Base-by-base conservation (phyloP, 1,284 basidiomycete species). In the Sporisorium reilianum region DNA sequence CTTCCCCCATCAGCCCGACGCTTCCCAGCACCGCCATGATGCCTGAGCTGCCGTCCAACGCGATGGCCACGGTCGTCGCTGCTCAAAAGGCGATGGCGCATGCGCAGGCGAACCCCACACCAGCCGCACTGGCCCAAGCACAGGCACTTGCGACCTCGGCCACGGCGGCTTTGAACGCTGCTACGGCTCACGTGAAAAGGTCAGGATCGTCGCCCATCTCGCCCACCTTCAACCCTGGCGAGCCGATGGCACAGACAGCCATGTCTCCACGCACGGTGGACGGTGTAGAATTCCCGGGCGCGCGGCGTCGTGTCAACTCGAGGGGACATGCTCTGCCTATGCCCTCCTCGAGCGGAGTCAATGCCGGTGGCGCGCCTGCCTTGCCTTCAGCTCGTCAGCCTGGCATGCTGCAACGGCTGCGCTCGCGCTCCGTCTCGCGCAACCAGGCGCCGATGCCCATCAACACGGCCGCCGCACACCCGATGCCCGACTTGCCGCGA, bases 1-100 rank as follows among this genome's bases (percentile, higher is more conserved):
- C 59, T 14, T 64, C 59, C 0, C 51, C 55, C 3, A 55, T 57
- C 45, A 66, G 56, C 40, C 54, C 64, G 20, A 55, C 54, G 38
- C 56, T 63, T 26, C 40, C 50, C 8, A 40, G 32, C 34, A 16
- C 38, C 20, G 40, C 32, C n/a, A 66, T 56, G 56, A 63, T 63
- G 73, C 64, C 63, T 25, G 64, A 67, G 23, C 28, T 71, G n/a
- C 68, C 74, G 3, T 55, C 68, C 28, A 63, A 69, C 23, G 66
- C 75, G 3, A 57, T 69, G 36, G 70, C 64, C 1, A 72, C 62
- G 8, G 59, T 68, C 12, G 69, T 62, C 7, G 65, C 74, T 12
- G 69, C 74, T 8, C 74, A 71, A 18, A 68, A 72, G 42, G 74
- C 74, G 0, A 65, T 77, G 63, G 62, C 66, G 18, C 56, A 60